Evolutionary conservation across 148 eudicot species (phyloP), one percentile per base, ranked within the genome.

Genomic region (Rhododendron ferrugineum): DNA sequence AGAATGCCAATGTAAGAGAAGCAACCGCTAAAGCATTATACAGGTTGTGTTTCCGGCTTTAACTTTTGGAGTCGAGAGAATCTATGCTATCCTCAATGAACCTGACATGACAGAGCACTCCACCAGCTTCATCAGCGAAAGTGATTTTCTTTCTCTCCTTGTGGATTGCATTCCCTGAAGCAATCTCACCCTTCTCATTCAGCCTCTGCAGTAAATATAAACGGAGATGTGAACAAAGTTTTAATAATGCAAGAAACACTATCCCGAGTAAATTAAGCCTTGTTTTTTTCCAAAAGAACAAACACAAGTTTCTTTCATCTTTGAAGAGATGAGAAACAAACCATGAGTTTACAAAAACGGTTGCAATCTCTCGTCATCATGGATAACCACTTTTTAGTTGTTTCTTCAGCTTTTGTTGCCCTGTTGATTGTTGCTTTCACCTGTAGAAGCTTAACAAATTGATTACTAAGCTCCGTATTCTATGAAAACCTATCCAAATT

Each of bases 51-150:
- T 79, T 64, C 68, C 13, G 58, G 86, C 70, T 76, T 82, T 68
- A 74, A 23, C 72, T 54, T 84, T 84, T 85, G 66, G 88, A 79
- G 54, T 85, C 84, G 32, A 36, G 85, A 78, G 88, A 85, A 82
- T 82, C 83, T 77, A 18, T 60, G 56, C 46, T 82, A 62, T 88
- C 84, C 78, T 92, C 92, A 34, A 92, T 91, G 26, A 90, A 79
- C 89, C 87, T 93, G 83, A 97, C 92, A 62, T 95, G 90, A 60
- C 99, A 96, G 37, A 97, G 92, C 50, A 85, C 90, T 62, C 95
- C 96, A 75, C 99, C 99, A 49, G 91, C 98, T 92, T 97, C 99
- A 84, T 97, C 98, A 7, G 99, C 99, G 84, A 97, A 97, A 23
- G 58, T 88, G 72, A 97, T 97, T 88, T 90, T 93, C 86, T 90